Conservation (phyloP, 1,139 yeast species). For the Yamadazyma taylorii region DNA sequence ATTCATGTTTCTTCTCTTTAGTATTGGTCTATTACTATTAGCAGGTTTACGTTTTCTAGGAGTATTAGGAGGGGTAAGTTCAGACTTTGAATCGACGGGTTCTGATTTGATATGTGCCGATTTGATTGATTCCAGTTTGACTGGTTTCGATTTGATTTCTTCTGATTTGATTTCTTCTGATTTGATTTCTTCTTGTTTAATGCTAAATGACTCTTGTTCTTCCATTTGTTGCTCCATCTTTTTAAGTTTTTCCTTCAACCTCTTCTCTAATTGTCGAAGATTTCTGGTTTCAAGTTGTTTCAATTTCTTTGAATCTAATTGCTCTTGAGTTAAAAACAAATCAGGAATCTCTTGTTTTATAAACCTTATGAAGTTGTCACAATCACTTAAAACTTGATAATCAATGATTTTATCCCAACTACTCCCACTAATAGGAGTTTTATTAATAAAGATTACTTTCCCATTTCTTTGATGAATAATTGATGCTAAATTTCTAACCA, state of each 20-base stretch:
- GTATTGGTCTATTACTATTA: constrained; percentile 13
- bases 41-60: constrained; percentile 16
- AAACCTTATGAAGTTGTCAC: constrained; percentile 73
- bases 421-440: constrained; percentile 45
- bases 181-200: constrained; percentile 6
- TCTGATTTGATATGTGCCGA: constrained; percentile 2
- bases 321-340: constrained; percentile 57
- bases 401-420: constrained; percentile 62
- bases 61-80: constrained; percentile 24
- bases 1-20: constrained; percentile 18
- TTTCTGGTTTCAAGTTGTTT: constrained; percentile 18
- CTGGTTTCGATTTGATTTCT: no score
- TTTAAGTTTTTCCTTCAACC: constrained; percentile 9
- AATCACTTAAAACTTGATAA: constrained; percentile 74
- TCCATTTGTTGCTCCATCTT: constrained; percentile 11
- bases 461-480: constrained; percentile 62
- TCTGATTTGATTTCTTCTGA: constrained; percentile 5
- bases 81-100: constrained; percentile 3
- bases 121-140: background rate
- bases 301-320: constrained; percentile 45
- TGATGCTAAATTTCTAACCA: constrained; percentile 60
- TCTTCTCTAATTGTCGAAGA: constrained; percentile 11
- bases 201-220: constrained; percentile 11
- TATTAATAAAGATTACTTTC: constrained; percentile 62
- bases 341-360: constrained; percentile 55